Conservation (phyloP, 495 filamentous ascomycete species). For the Darksidea phi region DNA sequence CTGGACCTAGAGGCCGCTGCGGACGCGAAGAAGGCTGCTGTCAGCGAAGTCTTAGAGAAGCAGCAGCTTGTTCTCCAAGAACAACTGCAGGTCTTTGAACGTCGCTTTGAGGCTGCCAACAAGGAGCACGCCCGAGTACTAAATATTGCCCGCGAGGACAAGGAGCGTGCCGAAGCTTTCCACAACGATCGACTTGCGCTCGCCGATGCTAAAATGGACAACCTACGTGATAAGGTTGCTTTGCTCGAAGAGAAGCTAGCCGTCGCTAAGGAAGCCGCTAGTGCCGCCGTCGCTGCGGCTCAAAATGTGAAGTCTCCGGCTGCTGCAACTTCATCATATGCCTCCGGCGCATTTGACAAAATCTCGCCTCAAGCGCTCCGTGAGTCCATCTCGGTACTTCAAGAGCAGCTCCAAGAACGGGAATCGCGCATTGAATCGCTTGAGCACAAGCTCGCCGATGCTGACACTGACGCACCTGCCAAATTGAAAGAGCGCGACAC, state of each 20-base stretch:
- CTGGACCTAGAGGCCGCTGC: slow-evolving; percentile 73
- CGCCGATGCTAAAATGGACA: slow-evolving; percentile 72
- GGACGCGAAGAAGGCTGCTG: slow-evolving; percentile 51
- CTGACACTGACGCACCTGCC: slow-evolving; percentile 69
- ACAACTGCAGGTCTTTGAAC: slow-evolving; percentile 67
- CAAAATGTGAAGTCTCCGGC: slow-evolving; percentile 57
- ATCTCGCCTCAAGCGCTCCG: slow-evolving; percentile 90
- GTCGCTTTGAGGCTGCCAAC: slow-evolving; percentile 60
- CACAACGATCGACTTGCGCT: slow-evolving; percentile 65
- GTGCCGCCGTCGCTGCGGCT: slow-evolving; percentile 80
- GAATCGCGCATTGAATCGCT: slow-evolving; percentile 85
- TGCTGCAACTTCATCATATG: slow-evolving; percentile 46
- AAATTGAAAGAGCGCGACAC: slow-evolving; percentile 86
- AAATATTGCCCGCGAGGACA: slow-evolving; percentile 53
- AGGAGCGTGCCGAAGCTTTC: slow-evolving; percentile 40
- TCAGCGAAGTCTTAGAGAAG: slow-evolving; percentile 57
- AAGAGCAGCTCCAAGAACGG: slow-evolving; percentile 93
- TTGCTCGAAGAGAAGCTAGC: slow-evolving; percentile 88
- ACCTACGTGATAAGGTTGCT: slow-evolving; percentile 74
- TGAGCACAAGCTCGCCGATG: slow-evolving; percentile 63
- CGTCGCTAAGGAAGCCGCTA: slow-evolving; percentile 85
- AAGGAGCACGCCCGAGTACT: slow-evolving; percentile 73
- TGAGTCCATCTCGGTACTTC: slow-evolving; percentile 92
- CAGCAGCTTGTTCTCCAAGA: slow-evolving; percentile 67
- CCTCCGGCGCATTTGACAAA: slow-evolving; percentile 68